Evolutionary conservation across 2,329 filamentous ascomycete species (phyloP), one percentile per base, ranked within the genome.

Genomic region (Lasiodiplodia sp.): DNA sequence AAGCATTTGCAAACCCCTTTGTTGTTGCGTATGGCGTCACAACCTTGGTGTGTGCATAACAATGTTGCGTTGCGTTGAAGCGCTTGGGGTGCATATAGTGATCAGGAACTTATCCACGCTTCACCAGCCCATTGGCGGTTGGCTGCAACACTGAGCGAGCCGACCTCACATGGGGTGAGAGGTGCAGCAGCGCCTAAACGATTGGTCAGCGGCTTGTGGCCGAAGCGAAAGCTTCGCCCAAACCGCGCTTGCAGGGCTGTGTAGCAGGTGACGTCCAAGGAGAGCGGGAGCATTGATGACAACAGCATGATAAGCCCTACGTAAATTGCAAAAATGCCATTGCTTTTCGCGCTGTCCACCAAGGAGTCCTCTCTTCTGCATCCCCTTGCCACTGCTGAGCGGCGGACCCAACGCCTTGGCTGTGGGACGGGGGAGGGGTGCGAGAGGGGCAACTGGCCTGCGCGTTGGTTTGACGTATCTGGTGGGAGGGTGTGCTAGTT

Each of bases 221-320:
- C 18, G 16, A 49, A 62, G 47, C 21, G 28, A n/a, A 28, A 38
- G 40, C 56, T 44, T 60, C 31, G 56, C 56, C 11, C 23, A 25
- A 44, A 44, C 23, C 8, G 23, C 23, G 58, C 31, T n/a, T 51
- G 58, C 58, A 51, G 58, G 58, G 58, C 25, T 25, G 23, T 34
- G 31, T 51, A 63, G 58, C 40, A 31, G 31, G 38, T 47, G 23
- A 31, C 58, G 25, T 34, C 58, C 16, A 21, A 38, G 25, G 18
- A n/a, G 8, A 28, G n/a, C 28, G 18, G 31, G 47, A 64, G 60
- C 60, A 64, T 52, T 64, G 60, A 64, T 63, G 58, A 28, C 47
- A 63, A 28, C 44, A 34, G 16, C 58, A 63, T 21, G 60, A 49
- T 52, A 64, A 64, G 60, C 60, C 60, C 60, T 64, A 64, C 60